Conservation (phyloP, 2,329 filamentous ascomycete species). For the Xenosphaeropsis pyriputrescens region DNA sequence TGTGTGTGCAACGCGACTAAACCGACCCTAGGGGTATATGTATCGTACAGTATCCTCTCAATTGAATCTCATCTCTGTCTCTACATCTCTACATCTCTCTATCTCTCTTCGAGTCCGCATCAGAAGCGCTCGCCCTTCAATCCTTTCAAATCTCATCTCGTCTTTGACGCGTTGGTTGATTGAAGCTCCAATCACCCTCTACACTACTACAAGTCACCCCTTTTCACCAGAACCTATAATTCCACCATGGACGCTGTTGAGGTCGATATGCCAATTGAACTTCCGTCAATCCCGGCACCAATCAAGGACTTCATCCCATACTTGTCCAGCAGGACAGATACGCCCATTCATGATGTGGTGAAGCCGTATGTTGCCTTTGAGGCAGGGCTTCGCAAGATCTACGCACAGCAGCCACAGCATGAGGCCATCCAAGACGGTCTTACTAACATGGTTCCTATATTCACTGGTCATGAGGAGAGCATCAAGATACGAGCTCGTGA, state of each 20-base stretch:
- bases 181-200: no score
- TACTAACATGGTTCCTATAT: slow-evolving; percentile 53
- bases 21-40: no score
- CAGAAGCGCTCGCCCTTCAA: no score
- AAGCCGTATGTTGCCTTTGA: slow-evolving; percentile 56
- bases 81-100: no score
- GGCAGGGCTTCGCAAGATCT: slow-evolving; percentile 47
- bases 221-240: no score
- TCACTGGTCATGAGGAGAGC: slow-evolving; percentile 36
- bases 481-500: slow-evolving; percentile 50
- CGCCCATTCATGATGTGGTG: slow-evolving; percentile 40
- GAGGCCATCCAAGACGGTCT: slow-evolving; percentile 37
- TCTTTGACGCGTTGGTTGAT: no score
- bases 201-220: no score
- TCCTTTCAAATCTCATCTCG: no score
- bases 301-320: slow-evolving; percentile 24
- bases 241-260: not conserved
- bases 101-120: no score
- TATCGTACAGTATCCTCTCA: no score
- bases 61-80: no score
- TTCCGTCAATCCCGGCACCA: slow-evolving; percentile 8
- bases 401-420: slow-evolving; percentile 52
- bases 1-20: no score
- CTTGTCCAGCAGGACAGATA: slow-evolving; percentile 36
- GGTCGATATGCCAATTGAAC: slow-evolving; percentile 1